phyloP scores from a whole-genome alignment of 768 basidiomycete genomes.

The Russula sp. region DNA sequence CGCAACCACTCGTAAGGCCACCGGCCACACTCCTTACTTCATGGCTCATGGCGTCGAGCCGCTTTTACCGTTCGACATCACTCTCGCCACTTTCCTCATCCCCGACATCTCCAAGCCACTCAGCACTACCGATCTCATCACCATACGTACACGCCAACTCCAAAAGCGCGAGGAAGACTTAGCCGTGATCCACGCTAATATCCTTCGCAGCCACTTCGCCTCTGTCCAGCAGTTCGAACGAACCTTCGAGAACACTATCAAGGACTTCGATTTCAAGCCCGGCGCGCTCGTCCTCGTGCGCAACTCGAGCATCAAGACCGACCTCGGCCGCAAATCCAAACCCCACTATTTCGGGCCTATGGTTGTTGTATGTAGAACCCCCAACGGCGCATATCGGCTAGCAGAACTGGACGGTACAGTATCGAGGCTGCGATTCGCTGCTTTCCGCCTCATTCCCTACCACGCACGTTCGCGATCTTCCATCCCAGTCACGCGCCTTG shows the following conservation, averaged over 20 bases:
- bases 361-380: no score
- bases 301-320: no score
- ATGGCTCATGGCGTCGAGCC: background rate
- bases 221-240: constrained; percentile 5
- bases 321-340: no score
- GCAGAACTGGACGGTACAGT: constrained; percentile 24
- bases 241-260: background rate
- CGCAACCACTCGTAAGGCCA: constrained; percentile 26
- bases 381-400: constrained; percentile 5
- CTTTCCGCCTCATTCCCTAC: constrained; percentile 23
- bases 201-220: background rate
- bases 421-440: constrained; percentile 9
- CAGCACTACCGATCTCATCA: constrained; percentile 15
- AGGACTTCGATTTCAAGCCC: no score
- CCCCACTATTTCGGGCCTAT: no score
- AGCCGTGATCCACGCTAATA: background rate
- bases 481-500: background rate
- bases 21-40: constrained; percentile 13
- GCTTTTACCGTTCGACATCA: constrained; percentile 12
- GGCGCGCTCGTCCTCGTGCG: no score
- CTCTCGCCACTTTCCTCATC: background rate
- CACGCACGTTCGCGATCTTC: background rate
- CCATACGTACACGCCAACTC: background rate
- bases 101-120: background rate
- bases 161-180: background rate